Conservation (phyloP, 805 yeast genomes). For the Pichia kluyveri region DNA sequence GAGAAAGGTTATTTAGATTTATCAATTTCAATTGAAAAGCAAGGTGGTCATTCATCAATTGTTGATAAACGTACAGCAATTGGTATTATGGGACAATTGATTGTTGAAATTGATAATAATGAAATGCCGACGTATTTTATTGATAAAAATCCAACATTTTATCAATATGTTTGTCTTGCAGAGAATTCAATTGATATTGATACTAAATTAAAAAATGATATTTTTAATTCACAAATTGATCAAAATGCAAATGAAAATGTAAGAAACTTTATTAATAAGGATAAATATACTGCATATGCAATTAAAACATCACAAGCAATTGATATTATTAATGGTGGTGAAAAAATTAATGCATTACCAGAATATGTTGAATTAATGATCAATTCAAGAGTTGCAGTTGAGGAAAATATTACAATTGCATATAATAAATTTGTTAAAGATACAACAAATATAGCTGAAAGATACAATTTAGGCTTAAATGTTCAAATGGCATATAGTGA, state of each 20-base stretch:
- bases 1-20: conserved; percentile 41
- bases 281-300: conserved; percentile 25
- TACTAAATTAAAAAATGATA: conserved; percentile 25
- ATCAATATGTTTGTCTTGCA: conserved; percentile 37
- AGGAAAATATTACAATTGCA: conserved; percentile 29
- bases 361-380: conserved; percentile 35
- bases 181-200: conserved; percentile 32
- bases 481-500: conserved; percentile 4
- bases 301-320: conserved; percentile 40
- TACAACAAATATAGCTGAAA: conserved; percentile 26
- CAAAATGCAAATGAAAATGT: conserved; percentile 29
- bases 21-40: conserved; percentile 31
- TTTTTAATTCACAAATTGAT: conserved; percentile 31
- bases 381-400: conserved; percentile 40
- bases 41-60: conserved; percentile 44
- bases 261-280: conserved; percentile 25
- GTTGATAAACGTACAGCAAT: conserved; percentile 42
- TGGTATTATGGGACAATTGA: conserved; percentile 36
- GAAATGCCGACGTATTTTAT: conserved; percentile 31
- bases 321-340: conserved; percentile 39
- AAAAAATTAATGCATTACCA: conserved; percentile 41
- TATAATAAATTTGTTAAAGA: conserved; percentile 26
- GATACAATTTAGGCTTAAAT: conserved; percentile 26
- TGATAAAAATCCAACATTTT: conserved; percentile 35
- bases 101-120: conserved; percentile 29